phyloP scores from a whole-genome alignment of 306 rosid genomes.

The Calophaca sinica region DNA sequence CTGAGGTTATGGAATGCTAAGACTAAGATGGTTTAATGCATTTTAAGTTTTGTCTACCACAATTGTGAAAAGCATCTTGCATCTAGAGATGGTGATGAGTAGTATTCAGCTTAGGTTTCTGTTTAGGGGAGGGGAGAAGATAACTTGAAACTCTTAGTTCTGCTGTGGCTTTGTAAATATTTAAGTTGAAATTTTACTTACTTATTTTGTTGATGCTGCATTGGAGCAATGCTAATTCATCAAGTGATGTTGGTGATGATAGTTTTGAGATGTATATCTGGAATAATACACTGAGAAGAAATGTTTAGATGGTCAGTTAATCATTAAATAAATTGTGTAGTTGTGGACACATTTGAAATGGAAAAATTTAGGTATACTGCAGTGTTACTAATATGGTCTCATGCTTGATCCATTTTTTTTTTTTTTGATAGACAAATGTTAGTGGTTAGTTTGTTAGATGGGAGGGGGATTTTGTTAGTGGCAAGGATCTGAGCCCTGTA shows the following conservation, averaged over 20 bases:
- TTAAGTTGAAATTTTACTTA: neutral
- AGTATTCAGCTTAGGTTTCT: slow-evolving; percentile 10
- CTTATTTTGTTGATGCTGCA: slow-evolving; percentile 13
- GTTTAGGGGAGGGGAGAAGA: neutral
- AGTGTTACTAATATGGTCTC: too few relatives aligned
- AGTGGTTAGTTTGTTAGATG: too few relatives aligned
- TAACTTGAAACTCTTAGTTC: neutral
- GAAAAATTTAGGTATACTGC: neutral
- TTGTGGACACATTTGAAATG: too few relatives aligned
- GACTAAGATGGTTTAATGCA: too few relatives aligned
- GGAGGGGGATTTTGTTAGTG: too few relatives aligned
- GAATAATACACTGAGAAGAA: slow-evolving; percentile 24
- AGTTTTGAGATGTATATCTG: slow-evolving; percentile 2
- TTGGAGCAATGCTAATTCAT: neutral
- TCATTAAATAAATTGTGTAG: too few relatives aligned
- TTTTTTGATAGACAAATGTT: too few relatives aligned
- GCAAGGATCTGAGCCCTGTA: too few relatives aligned
- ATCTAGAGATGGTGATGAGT: neutral
- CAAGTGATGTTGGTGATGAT: neutral
- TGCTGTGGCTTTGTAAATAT: neutral
- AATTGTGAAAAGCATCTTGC: neutral
- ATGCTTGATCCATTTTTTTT: neutral
- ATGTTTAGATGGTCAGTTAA: neutral
- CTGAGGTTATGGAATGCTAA: too few relatives aligned
- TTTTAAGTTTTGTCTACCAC: too few relatives aligned